Evolutionary conservation across 805 yeast genomes (phyloP).

Genomic region (Ogataea thermomethanolica): DNA sequence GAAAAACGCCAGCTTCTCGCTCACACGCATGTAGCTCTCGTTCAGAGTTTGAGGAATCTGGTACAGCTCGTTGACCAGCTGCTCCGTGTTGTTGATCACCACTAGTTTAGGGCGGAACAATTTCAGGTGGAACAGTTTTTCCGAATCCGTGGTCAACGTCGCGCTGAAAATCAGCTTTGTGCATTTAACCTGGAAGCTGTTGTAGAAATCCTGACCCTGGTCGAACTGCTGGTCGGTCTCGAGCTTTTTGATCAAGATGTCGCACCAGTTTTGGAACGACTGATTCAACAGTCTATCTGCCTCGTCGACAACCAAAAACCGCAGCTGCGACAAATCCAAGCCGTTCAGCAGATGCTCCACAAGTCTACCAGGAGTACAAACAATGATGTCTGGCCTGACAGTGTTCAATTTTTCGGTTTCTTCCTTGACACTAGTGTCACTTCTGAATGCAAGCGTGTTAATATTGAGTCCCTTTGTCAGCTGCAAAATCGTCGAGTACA

Average conservation of each 20-base stretch:
- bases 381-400: constrained; percentile 56
- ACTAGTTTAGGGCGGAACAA: constrained; percentile 70
- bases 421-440: constrained; percentile 50
- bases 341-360: constrained; percentile 62
- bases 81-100: constrained; percentile 56
- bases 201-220: constrained; percentile 24
- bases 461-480: constrained; percentile 67
- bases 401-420: constrained; percentile 53
- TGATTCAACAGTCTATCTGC: constrained; percentile 83
- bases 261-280: constrained; percentile 90
- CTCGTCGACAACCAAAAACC: constrained; percentile 71
- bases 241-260: constrained; percentile 43
- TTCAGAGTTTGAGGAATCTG: constrained; percentile 53
- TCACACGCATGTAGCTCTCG: constrained; percentile 29
- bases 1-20: constrained; percentile 34
- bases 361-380: constrained; percentile 75
- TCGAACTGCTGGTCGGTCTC: constrained; percentile 34
- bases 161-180: constrained; percentile 83
- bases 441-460: constrained; percentile 58
- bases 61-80: constrained; percentile 51
- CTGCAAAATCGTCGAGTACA: constrained; percentile 55
- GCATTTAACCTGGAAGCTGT: constrained; percentile 38
- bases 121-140: constrained; percentile 69
- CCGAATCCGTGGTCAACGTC: constrained; percentile 90
- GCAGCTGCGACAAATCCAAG: constrained; percentile 50